phyloP scores from a whole-genome alignment of 2,329 filamentous ascomycete genomes.

The Ophiobolus disseminans region DNA sequence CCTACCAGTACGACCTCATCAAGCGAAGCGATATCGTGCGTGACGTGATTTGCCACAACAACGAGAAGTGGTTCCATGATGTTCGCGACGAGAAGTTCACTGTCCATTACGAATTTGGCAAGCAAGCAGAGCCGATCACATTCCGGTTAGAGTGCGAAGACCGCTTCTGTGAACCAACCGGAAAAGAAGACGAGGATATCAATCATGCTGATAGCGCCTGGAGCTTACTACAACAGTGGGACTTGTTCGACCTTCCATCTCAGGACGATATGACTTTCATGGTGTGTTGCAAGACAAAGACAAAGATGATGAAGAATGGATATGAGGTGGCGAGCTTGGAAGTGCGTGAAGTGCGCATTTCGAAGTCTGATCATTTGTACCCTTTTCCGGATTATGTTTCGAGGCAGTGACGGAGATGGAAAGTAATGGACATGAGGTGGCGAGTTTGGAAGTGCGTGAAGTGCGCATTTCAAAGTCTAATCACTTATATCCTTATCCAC shows the following conservation, averaged over 20 bases:
- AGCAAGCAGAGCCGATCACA: not conserved
- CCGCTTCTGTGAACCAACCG: not conserved
- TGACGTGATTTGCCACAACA: not conserved
- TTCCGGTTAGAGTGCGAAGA: not conserved
- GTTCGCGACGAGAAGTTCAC: not conserved
- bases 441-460: not conserved
- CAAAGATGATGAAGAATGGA: not conserved
- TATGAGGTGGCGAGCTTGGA: not conserved
- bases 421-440: not conserved
- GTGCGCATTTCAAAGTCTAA: not conserved
- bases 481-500: no score
- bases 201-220: not conserved
- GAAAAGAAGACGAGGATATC: not conserved
- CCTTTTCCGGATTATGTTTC: not conserved
- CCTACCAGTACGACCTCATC: not conserved
- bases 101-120: not conserved
- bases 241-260: not conserved
- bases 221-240: not conserved
- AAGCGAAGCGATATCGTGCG: not conserved
- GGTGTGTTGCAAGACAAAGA: not conserved
- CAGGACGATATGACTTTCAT: not conserved
- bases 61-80: not conserved
- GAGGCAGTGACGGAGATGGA: not conserved
- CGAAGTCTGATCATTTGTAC: no score
- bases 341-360: not conserved